Base-by-base conservation (phyloP, 2,329 filamentous ascomycete species). In the Mycosphaerella sp. region DNA sequence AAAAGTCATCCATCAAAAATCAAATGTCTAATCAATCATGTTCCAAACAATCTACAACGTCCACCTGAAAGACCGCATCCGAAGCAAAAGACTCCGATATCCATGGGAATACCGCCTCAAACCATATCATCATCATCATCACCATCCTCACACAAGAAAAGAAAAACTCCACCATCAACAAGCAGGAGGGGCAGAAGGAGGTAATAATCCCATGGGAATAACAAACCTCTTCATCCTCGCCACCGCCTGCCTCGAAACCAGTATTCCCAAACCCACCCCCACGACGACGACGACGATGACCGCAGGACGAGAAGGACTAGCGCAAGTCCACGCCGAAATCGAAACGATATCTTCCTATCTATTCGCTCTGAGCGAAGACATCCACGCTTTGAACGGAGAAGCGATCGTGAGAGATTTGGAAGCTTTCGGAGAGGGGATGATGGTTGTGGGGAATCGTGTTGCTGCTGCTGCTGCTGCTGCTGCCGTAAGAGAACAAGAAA, bases 151-250 rank as follows among this genome's bases (percentile, higher is more conserved):
- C 28, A 48, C 35, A 25, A 17, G 35, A 21, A 16, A 10, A 4
- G 34, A 6, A 14, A 36, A 13, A 36, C n/a, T n/a, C n/a, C n/a
- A n/a, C n/a, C 6, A 36, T 8, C 34, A 14, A 14, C 6, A 36
- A 36, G 34, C n/a, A n/a, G n/a, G n/a, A n/a, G n/a, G n/a, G n/a
- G n/a, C n/a, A n/a, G n/a, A n/a, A n/a, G 5, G 14, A 16, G 14
- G 14, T 6, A 37, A 16, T 6, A n/a, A 41, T 37, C 41, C 35
- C 12, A 35, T 49, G 10, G 37, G 45, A 14, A 49, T 49, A 37
- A 49, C 45, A n/a, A 42, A 49, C n/a, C 45, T 49, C 28, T 49
- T 49, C 18, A 49, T 49, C 4, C 45, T 49, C 16, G 45, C 45
- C 37, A 49, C 45, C 13, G 45, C 45, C 7, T 37, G 37, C 9